Percentiles rank a stretch among this genome's conserved stretches.
phyloP scores from a whole-genome alignment of 768 basidiomycete genomes.

The Paxillus rubicundulus region DNA sequence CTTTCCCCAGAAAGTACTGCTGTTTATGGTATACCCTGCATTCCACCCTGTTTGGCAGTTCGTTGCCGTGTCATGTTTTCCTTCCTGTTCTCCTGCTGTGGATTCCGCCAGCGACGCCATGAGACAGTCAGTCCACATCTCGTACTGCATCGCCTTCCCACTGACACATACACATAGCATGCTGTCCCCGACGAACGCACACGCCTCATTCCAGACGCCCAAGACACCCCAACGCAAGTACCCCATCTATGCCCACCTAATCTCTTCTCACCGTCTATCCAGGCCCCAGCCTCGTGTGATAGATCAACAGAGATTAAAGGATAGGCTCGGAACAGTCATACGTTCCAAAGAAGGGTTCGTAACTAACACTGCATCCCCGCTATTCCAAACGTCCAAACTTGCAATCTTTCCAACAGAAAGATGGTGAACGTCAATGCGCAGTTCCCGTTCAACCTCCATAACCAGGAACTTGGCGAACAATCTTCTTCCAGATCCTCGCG shows the following conservation, averaged over 20 bases:
- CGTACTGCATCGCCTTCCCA: background rate
- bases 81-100: conserved; percentile 29
- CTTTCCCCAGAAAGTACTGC: conserved; percentile 2
- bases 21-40: conserved; percentile 6
- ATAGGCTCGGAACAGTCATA: conserved; percentile 53
- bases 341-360: conserved; percentile 60
- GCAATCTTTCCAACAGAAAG: conserved; percentile 41
- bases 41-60: background rate
- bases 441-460: conserved; percentile 60
- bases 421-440: conserved; percentile 68
- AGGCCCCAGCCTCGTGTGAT: conserved; percentile 34
- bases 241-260: background rate
- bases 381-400: background rate
- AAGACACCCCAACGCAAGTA: conserved; percentile 27
- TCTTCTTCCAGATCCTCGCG: conserved; percentile 30
- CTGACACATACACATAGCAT: conserved; percentile 1
- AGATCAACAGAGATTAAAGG: conserved; percentile 51
- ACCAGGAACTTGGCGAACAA: conserved; percentile 30
- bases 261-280: background rate
- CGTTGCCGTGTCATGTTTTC: conserved; percentile 21
- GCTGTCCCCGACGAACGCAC: conserved; percentile 22
- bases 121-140: conserved; percentile 15
- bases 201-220: conserved; percentile 27
- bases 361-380: background rate
- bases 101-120: conserved; percentile 20